These are phyloP conservation scores for Hanseniaspora pseudoguilliermondii DNA, from an alignment of 805 yeast genomes.

Conservation along the genomic window DNA sequence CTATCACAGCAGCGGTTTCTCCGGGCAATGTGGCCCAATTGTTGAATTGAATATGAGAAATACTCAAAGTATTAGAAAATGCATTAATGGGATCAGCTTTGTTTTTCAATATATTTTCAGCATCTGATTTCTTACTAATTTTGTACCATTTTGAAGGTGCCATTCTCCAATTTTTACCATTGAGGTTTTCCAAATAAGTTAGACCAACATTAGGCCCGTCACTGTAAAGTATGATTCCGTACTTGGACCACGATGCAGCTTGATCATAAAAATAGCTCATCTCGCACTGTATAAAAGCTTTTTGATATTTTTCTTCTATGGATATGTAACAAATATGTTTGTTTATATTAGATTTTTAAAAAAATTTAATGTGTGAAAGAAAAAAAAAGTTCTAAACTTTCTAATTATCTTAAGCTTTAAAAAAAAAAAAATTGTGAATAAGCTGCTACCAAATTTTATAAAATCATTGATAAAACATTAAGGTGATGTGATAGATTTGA, in stretches of 20 bases:
- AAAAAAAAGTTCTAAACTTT: too few species aligned
- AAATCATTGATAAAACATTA: background rate
- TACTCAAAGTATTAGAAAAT: conserved; percentile 2
- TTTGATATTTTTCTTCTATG: too few species aligned
- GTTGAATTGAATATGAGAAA: conserved; percentile 50
- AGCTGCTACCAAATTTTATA: too few species aligned
- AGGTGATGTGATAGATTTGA: too few species aligned
- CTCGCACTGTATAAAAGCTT: too few species aligned
- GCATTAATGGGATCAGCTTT: background rate
- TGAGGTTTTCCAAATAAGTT: conserved; percentile 58
- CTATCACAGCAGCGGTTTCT: conserved; percentile 70
- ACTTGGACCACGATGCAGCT: conserved; percentile 52
- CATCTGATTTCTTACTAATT: conserved; percentile 16
- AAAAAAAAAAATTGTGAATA: too few species aligned
- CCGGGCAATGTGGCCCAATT: conserved; percentile 40
- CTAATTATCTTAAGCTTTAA: too few species aligned
- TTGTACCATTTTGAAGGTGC: conserved; percentile 32
- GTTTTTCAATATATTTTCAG: conserved; percentile 16
- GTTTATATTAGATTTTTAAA: background rate
- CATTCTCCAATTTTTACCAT: conserved; percentile 70
- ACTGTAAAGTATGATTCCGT: conserved; percentile 70
- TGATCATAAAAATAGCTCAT: conserved; percentile 4
- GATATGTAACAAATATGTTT: too few species aligned
- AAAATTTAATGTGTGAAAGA: background rate
- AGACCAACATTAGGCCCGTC: conserved; percentile 36